Percentiles rank a stretch among this genome's conserved stretches.
phyloP scores from a whole-genome alignment of 2,329 filamentous ascomycete species.

The Gyromitra esculenta region DNA sequence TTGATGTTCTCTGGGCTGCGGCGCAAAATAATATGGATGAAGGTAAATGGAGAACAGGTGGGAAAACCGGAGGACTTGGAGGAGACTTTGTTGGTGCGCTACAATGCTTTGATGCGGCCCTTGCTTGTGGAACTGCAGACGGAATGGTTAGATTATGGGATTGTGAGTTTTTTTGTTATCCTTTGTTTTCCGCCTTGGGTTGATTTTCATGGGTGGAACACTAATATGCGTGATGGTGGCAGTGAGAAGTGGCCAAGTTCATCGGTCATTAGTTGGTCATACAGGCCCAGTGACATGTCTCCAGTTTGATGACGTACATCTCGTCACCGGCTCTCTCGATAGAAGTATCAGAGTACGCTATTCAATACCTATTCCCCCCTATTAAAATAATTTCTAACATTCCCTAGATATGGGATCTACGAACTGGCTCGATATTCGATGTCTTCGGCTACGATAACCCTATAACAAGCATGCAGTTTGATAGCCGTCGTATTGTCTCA shows the following conservation, averaged over 20 bases:
- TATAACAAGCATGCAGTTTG: slow-evolving; percentile 97
- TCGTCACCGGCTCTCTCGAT: slow-evolving; percentile 92
- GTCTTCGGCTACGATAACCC: slow-evolving; percentile 94
- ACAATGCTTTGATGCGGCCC: slow-evolving; percentile 93
- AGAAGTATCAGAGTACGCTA: slow-evolving; percentile 87
- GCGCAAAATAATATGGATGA: slow-evolving; percentile 81
- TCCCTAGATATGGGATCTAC: slow-evolving; percentile 95
- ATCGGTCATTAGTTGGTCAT: slow-evolving; percentile 92
- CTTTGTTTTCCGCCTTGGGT: not conserved
- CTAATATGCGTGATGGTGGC: slow-evolving; percentile 20
- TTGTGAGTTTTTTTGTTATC: slow-evolving; percentile 59
- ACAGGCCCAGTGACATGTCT: slow-evolving; percentile 93
- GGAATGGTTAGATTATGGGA: slow-evolving; percentile 98
- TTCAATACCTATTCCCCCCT: not conserved
- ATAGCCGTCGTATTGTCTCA: slow-evolving; percentile 84
- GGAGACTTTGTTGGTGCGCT: slow-evolving; percentile 94
- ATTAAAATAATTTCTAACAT: slow-evolving; percentile 51
- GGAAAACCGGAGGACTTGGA: slow-evolving; percentile 70
- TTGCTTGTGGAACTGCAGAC: slow-evolving; percentile 95
- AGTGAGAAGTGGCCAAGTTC: slow-evolving; percentile 92
- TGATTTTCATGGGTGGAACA: not conserved
- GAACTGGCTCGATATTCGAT: slow-evolving; percentile 93
- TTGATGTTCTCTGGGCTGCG: slow-evolving; percentile 97
- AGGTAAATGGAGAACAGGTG: slow-evolving; percentile 73
- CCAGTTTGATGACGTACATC: slow-evolving; percentile 94